Conservation (phyloP, 805 yeast genomes). For the Debaryomyces maramus region DNA sequence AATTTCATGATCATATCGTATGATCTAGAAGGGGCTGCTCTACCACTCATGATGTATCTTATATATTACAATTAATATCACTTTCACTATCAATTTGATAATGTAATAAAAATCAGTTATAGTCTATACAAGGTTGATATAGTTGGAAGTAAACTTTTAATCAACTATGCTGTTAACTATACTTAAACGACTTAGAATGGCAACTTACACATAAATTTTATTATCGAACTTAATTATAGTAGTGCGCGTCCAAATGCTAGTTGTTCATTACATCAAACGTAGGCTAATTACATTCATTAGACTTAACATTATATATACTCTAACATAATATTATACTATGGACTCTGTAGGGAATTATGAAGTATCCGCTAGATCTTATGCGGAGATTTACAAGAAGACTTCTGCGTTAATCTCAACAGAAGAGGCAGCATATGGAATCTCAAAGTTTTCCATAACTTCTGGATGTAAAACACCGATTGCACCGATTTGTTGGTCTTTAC, state of each 20-base stretch:
- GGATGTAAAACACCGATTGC: constrained; percentile 95
- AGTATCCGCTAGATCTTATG: too few relatives aligned
- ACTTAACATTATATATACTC: too few relatives aligned
- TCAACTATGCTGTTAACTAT: not conserved
- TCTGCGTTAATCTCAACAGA: constrained; percentile 88
- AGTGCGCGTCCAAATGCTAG: too few relatives aligned
- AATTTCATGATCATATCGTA: constrained; percentile 91
- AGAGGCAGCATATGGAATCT: constrained; percentile 90
- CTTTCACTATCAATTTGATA: too few relatives aligned
- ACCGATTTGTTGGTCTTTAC: constrained; percentile 64
- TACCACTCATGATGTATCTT: constrained; percentile 46
- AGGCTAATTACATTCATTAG: too few relatives aligned
- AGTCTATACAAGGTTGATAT: not conserved
- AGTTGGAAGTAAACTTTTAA: not conserved
- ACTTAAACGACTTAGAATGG: not conserved
- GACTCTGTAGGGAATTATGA: too few relatives aligned
- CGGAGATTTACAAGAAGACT: constrained; percentile 60
- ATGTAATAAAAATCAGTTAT: not conserved
- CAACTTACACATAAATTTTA: not conserved
- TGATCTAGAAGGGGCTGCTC: constrained; percentile 67
- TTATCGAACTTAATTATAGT: not conserved
- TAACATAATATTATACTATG: too few relatives aligned
- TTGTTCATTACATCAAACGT: too few relatives aligned
- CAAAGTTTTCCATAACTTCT: constrained; percentile 81
- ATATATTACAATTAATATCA: not conserved